Percentiles rank a stretch among this genome's conserved stretches.
Conservation (phyloP, 352 stramenopile species). For the Globisporangium emineosum region DNA sequence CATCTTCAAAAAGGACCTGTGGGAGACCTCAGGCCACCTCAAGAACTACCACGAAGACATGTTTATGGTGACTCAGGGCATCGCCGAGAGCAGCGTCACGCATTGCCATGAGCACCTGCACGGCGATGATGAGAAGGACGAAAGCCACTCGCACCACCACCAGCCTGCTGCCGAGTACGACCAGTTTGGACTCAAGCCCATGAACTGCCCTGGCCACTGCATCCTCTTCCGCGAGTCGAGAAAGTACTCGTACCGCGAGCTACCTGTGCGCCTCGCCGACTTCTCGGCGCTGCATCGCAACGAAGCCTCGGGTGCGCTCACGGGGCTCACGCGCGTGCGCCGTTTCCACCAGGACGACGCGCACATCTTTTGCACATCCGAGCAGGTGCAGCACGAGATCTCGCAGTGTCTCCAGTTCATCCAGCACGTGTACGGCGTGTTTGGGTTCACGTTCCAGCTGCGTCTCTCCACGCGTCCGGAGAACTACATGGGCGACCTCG, state of each 20-base stretch:
- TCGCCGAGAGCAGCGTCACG: slow-evolving; percentile 23
- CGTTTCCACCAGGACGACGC: slow-evolving; percentile 98
- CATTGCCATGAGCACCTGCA: slow-evolving; percentile 29
- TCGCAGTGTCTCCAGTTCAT: slow-evolving; percentile 92
- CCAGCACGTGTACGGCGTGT: slow-evolving; percentile 93
- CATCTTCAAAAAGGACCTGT: slow-evolving; percentile 97
- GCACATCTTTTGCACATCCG: slow-evolving; percentile 96
- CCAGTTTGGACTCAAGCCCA: slow-evolving; percentile 97
- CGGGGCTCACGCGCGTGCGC: slow-evolving; percentile 94
- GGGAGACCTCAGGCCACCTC: slow-evolving; percentile 96
- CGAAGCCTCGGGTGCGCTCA: slow-evolving; percentile 95
- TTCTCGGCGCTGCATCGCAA: slow-evolving; percentile 96
- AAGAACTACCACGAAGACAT: slow-evolving; percentile 98
- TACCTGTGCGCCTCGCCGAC: slow-evolving; percentile 93
- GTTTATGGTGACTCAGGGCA: slow-evolving; percentile 87
- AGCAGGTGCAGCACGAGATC: slow-evolving; percentile 96
- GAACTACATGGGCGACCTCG: slow-evolving; percentile 92
- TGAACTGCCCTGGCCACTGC: slow-evolving; percentile 99
- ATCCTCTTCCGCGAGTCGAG: slow-evolving; percentile 95
- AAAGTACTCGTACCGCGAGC: slow-evolving; percentile 94
- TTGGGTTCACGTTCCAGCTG: slow-evolving; percentile 95
- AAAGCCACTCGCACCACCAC: slow-evolving; percentile 15
- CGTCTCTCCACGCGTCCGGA: slow-evolving; percentile 93
- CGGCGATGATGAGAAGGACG: slow-evolving; percentile 15
- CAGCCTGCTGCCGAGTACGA: slow-evolving; percentile 70